These are phyloP conservation scores for Cicer cuneatum DNA, from an alignment of 306 rosid species.

Conservation along the genomic window DNA sequence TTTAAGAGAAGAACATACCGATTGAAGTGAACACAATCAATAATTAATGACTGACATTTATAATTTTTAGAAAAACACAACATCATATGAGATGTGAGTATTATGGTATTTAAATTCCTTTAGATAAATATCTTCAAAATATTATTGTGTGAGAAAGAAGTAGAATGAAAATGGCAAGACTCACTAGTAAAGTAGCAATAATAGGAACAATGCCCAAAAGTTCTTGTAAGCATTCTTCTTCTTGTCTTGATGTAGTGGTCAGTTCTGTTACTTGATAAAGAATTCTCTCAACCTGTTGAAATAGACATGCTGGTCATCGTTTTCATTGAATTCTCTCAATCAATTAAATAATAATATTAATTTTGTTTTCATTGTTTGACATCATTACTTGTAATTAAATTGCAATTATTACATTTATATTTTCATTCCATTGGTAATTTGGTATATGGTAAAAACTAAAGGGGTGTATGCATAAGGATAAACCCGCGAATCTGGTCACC, in stretches of 20 bases:
- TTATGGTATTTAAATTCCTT: too few relatives aligned
- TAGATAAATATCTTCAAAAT: too few relatives aligned
- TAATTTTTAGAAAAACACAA: too few relatives aligned
- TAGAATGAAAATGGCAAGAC: slow-evolving; percentile 8
- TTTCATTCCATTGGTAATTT: neutral
- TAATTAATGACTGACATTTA: too few relatives aligned
- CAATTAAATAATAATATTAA: too few relatives aligned
- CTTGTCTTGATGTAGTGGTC: slow-evolving; percentile 53
- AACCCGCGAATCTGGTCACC: too few relatives aligned
- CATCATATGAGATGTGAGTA: too few relatives aligned
- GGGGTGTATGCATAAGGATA: too few relatives aligned
- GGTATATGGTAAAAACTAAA: neutral
- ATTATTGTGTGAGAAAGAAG: too few relatives aligned
- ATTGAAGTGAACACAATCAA: too few relatives aligned
- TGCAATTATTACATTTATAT: neutral
- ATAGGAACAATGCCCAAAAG: slow-evolving; percentile 44
- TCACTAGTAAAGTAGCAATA: slow-evolving; percentile 55
- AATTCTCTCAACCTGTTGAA: slow-evolving; percentile 60
- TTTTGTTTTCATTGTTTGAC: neutral
- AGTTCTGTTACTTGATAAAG: slow-evolving; percentile 76
- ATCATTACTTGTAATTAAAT: neutral
- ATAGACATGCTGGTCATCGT: neutral
- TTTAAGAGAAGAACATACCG: too few relatives aligned
- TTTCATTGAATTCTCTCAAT: too few relatives aligned
- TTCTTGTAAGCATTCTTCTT: slow-evolving; percentile 53